phyloP scores from a whole-genome alignment of 2,329 filamentous ascomycete genomes.

The Aspergillus sp. region DNA sequence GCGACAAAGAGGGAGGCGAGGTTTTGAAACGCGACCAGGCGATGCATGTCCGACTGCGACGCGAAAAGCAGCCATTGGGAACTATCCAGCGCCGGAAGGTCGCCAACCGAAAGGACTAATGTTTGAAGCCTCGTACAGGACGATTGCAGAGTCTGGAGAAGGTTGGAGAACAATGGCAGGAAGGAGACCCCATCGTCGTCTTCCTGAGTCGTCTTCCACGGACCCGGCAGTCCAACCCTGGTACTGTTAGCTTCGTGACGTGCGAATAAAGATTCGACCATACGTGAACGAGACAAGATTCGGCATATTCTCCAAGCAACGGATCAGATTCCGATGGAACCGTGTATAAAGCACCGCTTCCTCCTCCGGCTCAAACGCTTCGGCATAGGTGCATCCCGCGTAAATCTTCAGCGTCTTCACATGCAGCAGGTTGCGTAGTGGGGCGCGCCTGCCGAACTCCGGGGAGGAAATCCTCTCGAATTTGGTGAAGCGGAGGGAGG shows the following conservation, averaged over 20 bases:
- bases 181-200: neutral
- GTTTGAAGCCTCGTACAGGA: neutral
- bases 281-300: neutral
- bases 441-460: neutral
- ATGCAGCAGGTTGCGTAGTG: neutral
- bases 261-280: too few species aligned
- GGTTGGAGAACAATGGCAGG: neutral
- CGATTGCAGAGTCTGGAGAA: neutral
- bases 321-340: neutral
- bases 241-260: neutral
- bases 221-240: neutral
- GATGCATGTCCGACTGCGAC: neutral
- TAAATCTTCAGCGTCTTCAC: neutral
- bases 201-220: neutral
- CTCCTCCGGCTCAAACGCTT: neutral
- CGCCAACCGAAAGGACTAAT: neutral
- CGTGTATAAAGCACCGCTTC: neutral
- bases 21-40: neutral
- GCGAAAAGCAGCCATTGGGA: neutral
- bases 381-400: neutral
- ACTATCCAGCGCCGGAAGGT: neutral
- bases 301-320: neutral
- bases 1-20: neutral
- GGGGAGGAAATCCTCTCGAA: neutral
- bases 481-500: neutral